A percentile compares a stretch with the other conserved stretches of the same genome.
Evolutionary conservation across 1,139 yeast genomes (phyloP).

Genomic region (Saccharomyces hybrid): DNA sequence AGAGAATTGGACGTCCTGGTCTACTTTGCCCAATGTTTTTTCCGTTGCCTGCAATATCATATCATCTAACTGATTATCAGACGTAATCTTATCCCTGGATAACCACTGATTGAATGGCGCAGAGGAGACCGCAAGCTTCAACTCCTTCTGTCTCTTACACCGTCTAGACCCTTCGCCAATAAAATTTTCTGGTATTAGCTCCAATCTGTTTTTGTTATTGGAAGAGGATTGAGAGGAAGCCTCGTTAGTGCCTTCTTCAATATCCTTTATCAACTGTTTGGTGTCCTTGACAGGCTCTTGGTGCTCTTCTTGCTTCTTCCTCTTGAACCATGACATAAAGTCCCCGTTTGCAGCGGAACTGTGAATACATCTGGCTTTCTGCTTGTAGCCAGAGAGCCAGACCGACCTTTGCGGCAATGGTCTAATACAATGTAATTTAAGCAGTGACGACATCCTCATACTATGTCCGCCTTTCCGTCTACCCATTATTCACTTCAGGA

Average conservation of each 20-base stretch:
- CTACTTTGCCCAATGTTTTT: background rate
- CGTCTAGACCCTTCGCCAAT: conserved; percentile 21
- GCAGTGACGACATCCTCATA: background rate
- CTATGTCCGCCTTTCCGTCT: background rate
- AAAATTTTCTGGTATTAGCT: conserved; percentile 24
- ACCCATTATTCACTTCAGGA: background rate
- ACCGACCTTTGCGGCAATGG: background rate
- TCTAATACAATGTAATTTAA: background rate
- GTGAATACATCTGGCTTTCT: background rate
- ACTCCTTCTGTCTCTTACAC: conserved; percentile 10
- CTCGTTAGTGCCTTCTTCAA: conserved; percentile 16
- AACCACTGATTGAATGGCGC: conserved; percentile 32
- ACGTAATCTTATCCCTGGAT: conserved; percentile 25
- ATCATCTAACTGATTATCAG: conserved; percentile 21
- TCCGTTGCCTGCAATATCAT: conserved; percentile 16
- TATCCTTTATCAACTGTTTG: conserved; percentile 18
- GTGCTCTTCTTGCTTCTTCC: conserved; percentile 14
- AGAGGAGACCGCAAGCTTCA: conserved; percentile 5
- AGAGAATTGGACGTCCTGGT: conserved; percentile 22
- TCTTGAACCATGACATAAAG: conserved; percentile 35
- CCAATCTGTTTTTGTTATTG: conserved; percentile 10
- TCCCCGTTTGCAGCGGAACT: conserved; percentile 16
- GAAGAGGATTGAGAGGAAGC: background rate
- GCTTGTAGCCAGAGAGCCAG: background rate
- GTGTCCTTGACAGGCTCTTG: conserved; percentile 12